Base-by-base conservation (phyloP, 2,329 filamentous ascomycete genomes). In the Phoma sp. region DNA sequence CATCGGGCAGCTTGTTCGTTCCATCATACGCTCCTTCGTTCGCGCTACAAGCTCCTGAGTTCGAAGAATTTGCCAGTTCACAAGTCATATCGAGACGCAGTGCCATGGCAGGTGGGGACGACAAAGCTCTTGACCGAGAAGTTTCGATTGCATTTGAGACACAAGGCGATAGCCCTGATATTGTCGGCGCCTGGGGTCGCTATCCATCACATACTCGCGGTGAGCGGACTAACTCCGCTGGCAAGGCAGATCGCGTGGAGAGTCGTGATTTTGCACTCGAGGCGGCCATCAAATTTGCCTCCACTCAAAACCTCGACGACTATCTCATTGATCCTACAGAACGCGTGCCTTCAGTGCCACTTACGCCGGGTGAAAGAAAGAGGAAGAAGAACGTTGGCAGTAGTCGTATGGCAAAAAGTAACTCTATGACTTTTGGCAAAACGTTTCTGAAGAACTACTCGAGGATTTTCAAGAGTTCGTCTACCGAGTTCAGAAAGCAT, bases 351-450 rank as follows among this genome's bases (percentile, higher is more conserved):
- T 64, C 67, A 7, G 61, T 63, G 4, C 57, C 61, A 4, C 50
- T 64, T 15, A 40, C 62, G 4, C 62, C 64, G 5, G 65, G 65
- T 1, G 61, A 68, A 37, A 74, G 70, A 43, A 74, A 71, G 53
- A 68, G 61, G 36, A 70, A 77, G 51, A 86, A 89, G 67, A 88
- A 89, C 71, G 78, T 81, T 22, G 84, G 84, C 41, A 88, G 87
- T 57, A 81, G 84, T 51, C 86, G 91, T 61, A 87, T 87, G 35
- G 82, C 90, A 21, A 90, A 89, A 77, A 77, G 74, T 43, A 70
- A 70, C 25, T 78, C 76, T 1, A 74, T 78, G 68, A 77, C 72
- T 0, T 77, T 80, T 51, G 72, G 75, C 6, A 74, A 72, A 15
- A 66, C 59, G 1, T 72, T 81, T 21, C 56, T 77, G 25, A 76